Evolutionary conservation across 2,329 filamentous ascomycete genomes (phyloP).

Genomic region (Aspergillus latus): DNA sequence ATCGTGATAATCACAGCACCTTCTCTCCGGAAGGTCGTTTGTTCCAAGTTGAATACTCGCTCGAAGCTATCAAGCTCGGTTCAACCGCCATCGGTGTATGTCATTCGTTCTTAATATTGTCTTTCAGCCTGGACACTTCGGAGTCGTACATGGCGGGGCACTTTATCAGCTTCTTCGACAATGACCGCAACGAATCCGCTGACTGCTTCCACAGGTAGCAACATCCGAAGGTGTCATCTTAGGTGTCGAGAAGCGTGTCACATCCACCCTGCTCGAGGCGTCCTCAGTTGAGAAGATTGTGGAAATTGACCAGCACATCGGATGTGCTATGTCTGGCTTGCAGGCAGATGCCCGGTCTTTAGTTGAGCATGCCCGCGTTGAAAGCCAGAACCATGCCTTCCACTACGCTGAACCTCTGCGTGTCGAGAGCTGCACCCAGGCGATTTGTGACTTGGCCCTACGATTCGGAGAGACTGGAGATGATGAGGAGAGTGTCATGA

Average conservation of each 20-base stretch:
- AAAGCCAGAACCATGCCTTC: constrained; percentile 95
- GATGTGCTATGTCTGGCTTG: constrained; percentile 96
- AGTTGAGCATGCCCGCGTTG: constrained; percentile 97
- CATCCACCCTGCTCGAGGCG: constrained; percentile 93
- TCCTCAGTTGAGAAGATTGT: constrained; percentile 99
- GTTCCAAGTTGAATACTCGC: constrained; percentile 99
- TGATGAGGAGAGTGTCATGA: constrained; percentile 98
- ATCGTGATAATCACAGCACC: constrained; percentile 62
- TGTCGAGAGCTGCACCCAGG: constrained; percentile 97
- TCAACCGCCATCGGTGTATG: constrained; percentile 92
- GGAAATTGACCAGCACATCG: constrained; percentile 98
- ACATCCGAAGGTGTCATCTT: constrained; percentile 94
- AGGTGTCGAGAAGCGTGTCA: constrained; percentile 98
- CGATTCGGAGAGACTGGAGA: constrained; percentile 96
- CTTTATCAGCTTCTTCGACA: neutral
- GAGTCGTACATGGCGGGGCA: neutral
- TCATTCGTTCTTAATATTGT: constrained; percentile 17
- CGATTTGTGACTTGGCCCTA: constrained; percentile 94
- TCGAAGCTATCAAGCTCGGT: constrained; percentile 99
- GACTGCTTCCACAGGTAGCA: constrained; percentile 59
- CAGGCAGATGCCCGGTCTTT: constrained; percentile 97
- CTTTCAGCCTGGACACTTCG: neutral
- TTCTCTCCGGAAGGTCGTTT: constrained; percentile 99
- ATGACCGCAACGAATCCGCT: constrained; percentile 12
- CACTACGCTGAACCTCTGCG: constrained; percentile 95